Base-by-base conservation (phyloP, 2,329 filamentous ascomycete species). In the Trichoderma sp. region DNA sequence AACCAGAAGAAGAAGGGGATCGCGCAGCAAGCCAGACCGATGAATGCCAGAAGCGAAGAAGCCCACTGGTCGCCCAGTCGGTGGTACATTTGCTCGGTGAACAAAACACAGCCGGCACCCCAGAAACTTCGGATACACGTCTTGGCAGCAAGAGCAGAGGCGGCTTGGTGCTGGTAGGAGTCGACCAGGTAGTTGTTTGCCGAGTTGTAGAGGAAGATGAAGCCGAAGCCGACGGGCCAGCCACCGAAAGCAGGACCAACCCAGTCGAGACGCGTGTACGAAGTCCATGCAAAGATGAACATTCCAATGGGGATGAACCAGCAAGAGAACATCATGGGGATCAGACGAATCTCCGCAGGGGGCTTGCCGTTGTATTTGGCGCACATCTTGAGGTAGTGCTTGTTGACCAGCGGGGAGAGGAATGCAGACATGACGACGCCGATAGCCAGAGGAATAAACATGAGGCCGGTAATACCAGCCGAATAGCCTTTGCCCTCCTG, bases 1-100 rank as follows among this genome's bases (percentile, higher is more conserved):
- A 83, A 88, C 83, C 91, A 97, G 80, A 97, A 97, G 30, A 92
- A 78, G 77, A 90, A 97, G 0, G 93, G 93, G 72, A 96, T 96
- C 0, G 84, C 87, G 77, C 93, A 96, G 81, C 93, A 96, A 0
- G 87, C 90, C 6, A 96, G 81, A 18, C 86, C 87, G 73, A 96
- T 84, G 73, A 94, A 94, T 0, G 86, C 92, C 10, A 96, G 81
- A 11, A 96, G 83, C 0, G 86, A 85, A 60, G 87, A 89, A 0
- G 92, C 92, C 92, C 92, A 95, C 77, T 93, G 88, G 78, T 93
- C 85, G 10, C 89, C 89, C 16, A 95, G 83, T 2, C 89, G 85
- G 59, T 84, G 78, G 79, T 93, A 94, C 92, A 96, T 95, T 78
- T 95, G 91, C 72, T 86, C 84, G 0, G 92, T 95, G 80, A 96